These are phyloP conservation scores for Tausonia pullulans DNA, from an alignment of 1,284 basidiomycete genomes.

Conservation along the genomic window DNA sequence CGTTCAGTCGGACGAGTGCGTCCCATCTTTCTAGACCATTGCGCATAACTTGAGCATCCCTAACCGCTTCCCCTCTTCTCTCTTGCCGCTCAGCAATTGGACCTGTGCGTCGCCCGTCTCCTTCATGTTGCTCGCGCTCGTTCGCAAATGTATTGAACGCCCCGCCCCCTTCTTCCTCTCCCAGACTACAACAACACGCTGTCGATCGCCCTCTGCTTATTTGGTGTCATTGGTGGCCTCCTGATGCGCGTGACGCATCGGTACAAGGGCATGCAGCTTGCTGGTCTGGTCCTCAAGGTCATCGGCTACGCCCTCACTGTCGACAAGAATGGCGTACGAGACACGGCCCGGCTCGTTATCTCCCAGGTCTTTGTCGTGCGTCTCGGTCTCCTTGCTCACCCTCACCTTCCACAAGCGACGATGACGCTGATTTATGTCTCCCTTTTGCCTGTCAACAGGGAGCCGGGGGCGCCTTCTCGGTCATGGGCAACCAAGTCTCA, in stretches of 20 bases:
- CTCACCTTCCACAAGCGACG: background rate
- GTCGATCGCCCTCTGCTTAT: conserved; percentile 1
- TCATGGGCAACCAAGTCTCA: conserved; percentile 3
- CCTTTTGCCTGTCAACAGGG: background rate
- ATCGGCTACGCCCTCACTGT: background rate
- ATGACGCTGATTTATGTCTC: background rate
- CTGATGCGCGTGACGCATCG: conserved; percentile 33
- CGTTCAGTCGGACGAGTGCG: no score
- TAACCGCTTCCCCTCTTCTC: no score
- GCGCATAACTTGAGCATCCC: no score
- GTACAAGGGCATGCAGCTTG: conserved; percentile 34
- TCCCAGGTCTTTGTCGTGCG: conserved; percentile 13
- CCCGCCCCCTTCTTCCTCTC: no score
- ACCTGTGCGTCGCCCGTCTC: conserved; percentile 18
- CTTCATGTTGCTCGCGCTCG: background rate
- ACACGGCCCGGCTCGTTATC: conserved; percentile 27
- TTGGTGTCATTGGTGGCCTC: conserved; percentile 27
- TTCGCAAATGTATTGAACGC: background rate
- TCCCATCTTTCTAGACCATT: no score
- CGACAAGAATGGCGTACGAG: conserved; percentile 16
- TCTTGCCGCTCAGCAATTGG: conserved; percentile 14
- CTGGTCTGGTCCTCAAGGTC: conserved; percentile 22
- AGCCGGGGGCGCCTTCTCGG: background rate
- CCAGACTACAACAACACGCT: conserved; percentile 10
- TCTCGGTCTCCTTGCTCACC: background rate